Base-by-base conservation (phyloP, 768 basidiomycete genomes). In the Saitozyma sp. region DNA sequence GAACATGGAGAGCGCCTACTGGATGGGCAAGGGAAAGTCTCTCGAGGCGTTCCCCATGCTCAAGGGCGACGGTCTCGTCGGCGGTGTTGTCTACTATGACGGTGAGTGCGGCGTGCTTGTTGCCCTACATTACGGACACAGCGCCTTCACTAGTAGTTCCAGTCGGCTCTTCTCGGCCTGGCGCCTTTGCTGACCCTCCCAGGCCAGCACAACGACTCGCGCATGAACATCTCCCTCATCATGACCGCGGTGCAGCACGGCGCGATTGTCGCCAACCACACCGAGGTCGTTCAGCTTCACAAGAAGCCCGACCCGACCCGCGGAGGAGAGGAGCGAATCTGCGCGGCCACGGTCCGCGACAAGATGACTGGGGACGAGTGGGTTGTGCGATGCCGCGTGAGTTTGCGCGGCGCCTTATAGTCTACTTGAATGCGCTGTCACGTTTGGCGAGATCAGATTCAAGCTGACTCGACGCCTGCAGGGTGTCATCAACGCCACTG, bases 151-250 rank as follows among this genome's bases (percentile, higher is more conserved):
- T 5, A 29, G 29, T 29, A 5, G 29, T 29, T 29, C 29, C 29
- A 29, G 5, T 5, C 29, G 29, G 39, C 6, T 49, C 8, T 20
- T 38, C 53, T 42, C 14, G 5, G 46, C 10, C n/a, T 39, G n/a
- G 40, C 6, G 55, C 8, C 4, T n/a, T 13, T 8, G 50, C 54
- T 59, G 39, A 56, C 45, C 2, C 13, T 37, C 17, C 29, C 39
- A 93, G 91, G 93, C 58, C 95, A 97, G 81, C 95, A 99, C 81
- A 99, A 99, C 73, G 96, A 99, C 72, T 89, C 95, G 1, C 86
- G 95, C 13, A 99, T 98, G 96, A 99, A 99, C 82, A 85, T 95
- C 58, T 92, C 95, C 0, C 83, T 99, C 40, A 85, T 95, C 72
- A 87, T 97, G 86, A 96, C 89, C 16, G 96, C 95, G 6, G 91